Base-by-base conservation (phyloP, 2,329 filamentous ascomycete species). In the Cordyceps pruinosa region DNA sequence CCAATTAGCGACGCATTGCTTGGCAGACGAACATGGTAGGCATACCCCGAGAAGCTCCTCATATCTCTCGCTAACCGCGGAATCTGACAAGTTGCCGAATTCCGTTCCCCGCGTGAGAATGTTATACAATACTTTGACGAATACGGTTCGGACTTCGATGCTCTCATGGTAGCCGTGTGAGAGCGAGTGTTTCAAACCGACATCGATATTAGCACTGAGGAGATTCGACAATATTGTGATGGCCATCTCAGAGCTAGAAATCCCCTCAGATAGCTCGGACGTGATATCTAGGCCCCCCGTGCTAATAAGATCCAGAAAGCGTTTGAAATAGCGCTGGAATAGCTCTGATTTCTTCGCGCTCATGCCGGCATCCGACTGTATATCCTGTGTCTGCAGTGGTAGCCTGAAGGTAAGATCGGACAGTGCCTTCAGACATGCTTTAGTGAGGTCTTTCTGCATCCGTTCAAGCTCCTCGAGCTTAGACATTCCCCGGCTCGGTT, bases 161-260 rank as follows among this genome's bases (percentile, higher is more conserved):
- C 87, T 86, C 63, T 87, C 84, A 63, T 88, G 84, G 64, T 88
- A 88, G 13, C 85, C 85, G 59, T 88, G 87, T 59, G 82, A 84
- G 15, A 88, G 71, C 2, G 84, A 87, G 66, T 87, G 84, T 65
- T 88, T 88, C 48, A 88, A 70, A 3, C 85, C 85, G 37, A 88
- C 84, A 62, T 88, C 85, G 32, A 88, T 86, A 61, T 88, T 88
- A 3, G 85, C 84, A 64, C 85, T 87, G 8, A 88, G 71, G 1
- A 88, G 75, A 61, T 88, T 88, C 1, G 85, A 88, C 13, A 88
- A 70, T 15, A 87, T 86, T 12, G 78, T 82, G 60, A 88, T 88
- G 5, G 84, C 81, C 32, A 88, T 73, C 60, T 87, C 85, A 5
- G 83, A 79, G 32, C 77, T 79, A 1, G 80, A 79, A 15, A 76